These are phyloP conservation scores for Globisporangium camurandrum DNA, from an alignment of 352 stramenopile genomes.

Conservation along the genomic window DNA sequence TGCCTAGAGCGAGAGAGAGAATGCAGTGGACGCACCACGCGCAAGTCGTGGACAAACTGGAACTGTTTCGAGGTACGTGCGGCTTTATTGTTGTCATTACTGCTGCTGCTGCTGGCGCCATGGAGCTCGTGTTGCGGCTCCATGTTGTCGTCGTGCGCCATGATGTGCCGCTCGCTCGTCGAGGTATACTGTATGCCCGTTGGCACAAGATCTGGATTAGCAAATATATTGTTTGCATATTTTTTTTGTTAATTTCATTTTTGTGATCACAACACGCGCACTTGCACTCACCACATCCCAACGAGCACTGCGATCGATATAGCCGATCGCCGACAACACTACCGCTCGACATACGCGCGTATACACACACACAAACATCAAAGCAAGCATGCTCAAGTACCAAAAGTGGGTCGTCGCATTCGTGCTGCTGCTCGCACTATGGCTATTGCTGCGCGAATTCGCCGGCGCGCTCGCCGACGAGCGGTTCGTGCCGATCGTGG, in stretches of 20 bases:
- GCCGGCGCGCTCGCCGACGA: slow-evolving; percentile 21
- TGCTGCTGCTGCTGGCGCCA: not conserved
- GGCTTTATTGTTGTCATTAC: too few relatives aligned
- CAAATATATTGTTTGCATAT: too few relatives aligned
- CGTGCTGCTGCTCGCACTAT: slow-evolving; percentile 37
- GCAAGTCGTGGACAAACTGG: slow-evolving; percentile 16
- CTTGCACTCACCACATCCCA: too few relatives aligned
- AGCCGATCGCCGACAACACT: not conserved
- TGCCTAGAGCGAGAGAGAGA: not conserved
- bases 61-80: slow-evolving; percentile 9
- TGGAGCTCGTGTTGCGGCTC: not conserved
- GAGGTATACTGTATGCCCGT: too few relatives aligned
- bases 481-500: slow-evolving; percentile 42
- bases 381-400: slow-evolving; percentile 60
- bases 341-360: not conserved
- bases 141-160: too few relatives aligned
- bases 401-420: slow-evolving; percentile 59
- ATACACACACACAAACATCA: not conserved
- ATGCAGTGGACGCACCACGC: slow-evolving; percentile 5
- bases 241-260: too few relatives aligned
- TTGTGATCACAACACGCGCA: too few relatives aligned
- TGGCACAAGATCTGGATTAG: too few relatives aligned
- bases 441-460: slow-evolving; percentile 44
- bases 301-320: too few relatives aligned
- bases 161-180: too few relatives aligned